phyloP scores from a whole-genome alignment of 129 eudicot species.

The Solidago caesia region DNA sequence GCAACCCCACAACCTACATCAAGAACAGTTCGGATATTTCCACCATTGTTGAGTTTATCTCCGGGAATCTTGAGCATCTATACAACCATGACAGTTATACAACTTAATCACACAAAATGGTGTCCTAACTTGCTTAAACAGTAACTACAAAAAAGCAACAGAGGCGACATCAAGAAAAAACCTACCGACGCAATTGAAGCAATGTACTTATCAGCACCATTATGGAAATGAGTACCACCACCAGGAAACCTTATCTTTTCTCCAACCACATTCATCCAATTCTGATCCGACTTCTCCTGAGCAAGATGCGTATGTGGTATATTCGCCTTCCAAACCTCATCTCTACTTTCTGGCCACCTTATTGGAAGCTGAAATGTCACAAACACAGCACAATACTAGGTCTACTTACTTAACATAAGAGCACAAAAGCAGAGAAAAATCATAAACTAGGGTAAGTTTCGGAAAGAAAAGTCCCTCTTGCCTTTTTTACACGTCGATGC shows the following conservation, averaged over 20 bases:
- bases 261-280: slow-evolving; percentile 85
- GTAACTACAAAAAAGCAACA: neutral
- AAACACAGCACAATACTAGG: neutral
- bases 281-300: slow-evolving; percentile 79
- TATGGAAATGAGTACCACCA: slow-evolving; percentile 89
- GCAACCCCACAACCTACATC: slow-evolving; percentile 91
- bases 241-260: slow-evolving; percentile 84
- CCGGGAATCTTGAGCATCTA: slow-evolving; percentile 88
- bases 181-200: slow-evolving; percentile 71
- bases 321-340: slow-evolving; percentile 90
- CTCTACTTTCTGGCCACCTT: slow-evolving; percentile 93
- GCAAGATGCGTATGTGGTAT: slow-evolving; percentile 95
- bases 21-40: slow-evolving; percentile 73
- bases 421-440: neutral
- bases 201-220: slow-evolving; percentile 86
- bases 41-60: slow-evolving; percentile 70
- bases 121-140: neutral
- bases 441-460: neutral
- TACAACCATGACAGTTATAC: neutral
- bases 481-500: too few relatives aligned
- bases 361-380: slow-evolving; percentile 68
- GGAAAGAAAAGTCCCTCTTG: too few relatives aligned
- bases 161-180: neutral
- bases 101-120: neutral
- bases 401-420: neutral